These are phyloP conservation scores for Colletotrichum euphorbiae DNA, from an alignment of 2,329 filamentous ascomycete genomes.

Conservation along the genomic window DNA sequence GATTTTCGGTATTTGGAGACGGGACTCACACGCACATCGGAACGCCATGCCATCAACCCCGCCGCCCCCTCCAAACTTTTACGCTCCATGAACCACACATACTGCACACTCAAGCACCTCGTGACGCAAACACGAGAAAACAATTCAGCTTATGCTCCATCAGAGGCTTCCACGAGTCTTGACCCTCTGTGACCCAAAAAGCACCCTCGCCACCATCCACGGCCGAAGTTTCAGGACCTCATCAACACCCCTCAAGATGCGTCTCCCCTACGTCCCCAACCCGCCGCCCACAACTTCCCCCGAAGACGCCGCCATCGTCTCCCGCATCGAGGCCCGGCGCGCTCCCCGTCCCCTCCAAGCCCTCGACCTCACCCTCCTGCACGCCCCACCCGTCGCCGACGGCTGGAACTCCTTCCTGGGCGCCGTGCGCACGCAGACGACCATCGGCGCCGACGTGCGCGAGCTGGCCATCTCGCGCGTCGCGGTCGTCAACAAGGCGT, in stretches of 20 bases:
- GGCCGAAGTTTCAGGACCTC: not conserved
- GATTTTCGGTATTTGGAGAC: conserved; percentile 38
- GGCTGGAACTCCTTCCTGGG: conserved; percentile 80
- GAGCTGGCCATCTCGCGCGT: conserved; percentile 86
- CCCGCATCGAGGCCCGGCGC: conserved; percentile 74
- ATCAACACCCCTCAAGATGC: conserved; percentile 62
- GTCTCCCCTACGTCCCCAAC: conserved; percentile 72
- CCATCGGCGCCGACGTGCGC: conserved; percentile 66
- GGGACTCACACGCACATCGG: conserved; percentile 25
- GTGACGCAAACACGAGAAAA: too few relatives aligned
- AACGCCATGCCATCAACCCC: conserved; percentile 16
- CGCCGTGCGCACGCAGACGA: conserved; percentile 67
- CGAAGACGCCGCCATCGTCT: conserved; percentile 67
- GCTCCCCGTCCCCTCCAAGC: conserved; percentile 76
- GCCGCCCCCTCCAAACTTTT: conserved; percentile 30
- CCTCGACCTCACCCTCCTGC: conserved; percentile 81
- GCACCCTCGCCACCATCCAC: too few relatives aligned
- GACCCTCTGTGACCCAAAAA: conserved; percentile 1
- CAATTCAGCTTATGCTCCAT: conserved; percentile 1
- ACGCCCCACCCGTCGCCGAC: conserved; percentile 79
- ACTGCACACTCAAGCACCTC: not conserved
- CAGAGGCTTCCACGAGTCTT: not conserved
- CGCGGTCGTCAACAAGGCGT: conserved; percentile 82
- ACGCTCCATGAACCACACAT: conserved; percentile 1
- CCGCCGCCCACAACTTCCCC: conserved; percentile 60